Evolutionary conservation across 306 rosid genomes (phyloP).

Genomic region (Echinosophora koreensis): DNA sequence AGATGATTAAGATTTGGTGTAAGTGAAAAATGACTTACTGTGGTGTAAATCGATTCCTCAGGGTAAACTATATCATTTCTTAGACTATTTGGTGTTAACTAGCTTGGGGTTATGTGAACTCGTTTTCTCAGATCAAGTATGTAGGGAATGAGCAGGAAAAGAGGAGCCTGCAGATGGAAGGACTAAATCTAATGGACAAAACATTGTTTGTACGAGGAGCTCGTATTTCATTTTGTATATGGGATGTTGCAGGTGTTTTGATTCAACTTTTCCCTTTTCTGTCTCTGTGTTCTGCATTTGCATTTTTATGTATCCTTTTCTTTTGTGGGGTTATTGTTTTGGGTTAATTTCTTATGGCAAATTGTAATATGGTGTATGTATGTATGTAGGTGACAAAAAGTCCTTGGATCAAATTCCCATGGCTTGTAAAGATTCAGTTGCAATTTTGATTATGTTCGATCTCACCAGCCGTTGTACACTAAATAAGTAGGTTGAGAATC

Average conservation of each 20-base stretch:
- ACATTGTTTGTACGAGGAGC: conserved; percentile 78
- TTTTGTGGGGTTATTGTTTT: neutral
- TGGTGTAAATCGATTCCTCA: no score
- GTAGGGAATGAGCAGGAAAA: conserved; percentile 89
- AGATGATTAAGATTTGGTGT: no score
- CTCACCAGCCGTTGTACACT: conserved; percentile 92
- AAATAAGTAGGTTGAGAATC: conserved; percentile 55
- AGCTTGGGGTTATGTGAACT: neutral
- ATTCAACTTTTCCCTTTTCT: conserved; percentile 25
- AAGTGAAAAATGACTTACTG: no score
- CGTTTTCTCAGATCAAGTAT: conserved; percentile 69
- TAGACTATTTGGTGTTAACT: neutral
- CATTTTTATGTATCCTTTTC: neutral
- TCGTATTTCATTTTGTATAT: conserved; percentile 76
- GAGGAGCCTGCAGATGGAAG: conserved; percentile 76
- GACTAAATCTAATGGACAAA: conserved; percentile 88
- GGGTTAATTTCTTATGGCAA: conserved; percentile 21
- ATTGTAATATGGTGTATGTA: conserved; percentile 6
- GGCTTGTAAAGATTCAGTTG: conserved; percentile 97
- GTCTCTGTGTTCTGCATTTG: neutral
- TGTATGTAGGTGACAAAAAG: conserved; percentile 62
- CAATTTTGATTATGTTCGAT: conserved; percentile 93
- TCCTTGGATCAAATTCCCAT: conserved; percentile 82
- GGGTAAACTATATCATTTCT: neutral
- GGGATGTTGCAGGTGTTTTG: conserved; percentile 91